Conservation (phyloP, 352 stramenopile genomes). For the Pythium phragmiticola region DNA sequence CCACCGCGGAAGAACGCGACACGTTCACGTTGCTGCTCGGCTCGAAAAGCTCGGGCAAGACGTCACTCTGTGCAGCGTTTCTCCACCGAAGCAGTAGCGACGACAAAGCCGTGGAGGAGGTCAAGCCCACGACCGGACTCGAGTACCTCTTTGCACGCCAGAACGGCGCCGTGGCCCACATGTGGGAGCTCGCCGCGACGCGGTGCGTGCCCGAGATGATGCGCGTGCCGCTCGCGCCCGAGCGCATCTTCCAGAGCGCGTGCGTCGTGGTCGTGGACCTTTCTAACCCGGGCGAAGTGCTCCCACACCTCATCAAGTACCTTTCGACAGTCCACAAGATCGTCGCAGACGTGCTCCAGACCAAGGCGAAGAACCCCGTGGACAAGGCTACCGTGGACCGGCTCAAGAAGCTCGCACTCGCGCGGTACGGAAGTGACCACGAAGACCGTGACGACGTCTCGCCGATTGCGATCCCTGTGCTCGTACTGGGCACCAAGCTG, state of each 20-base stretch:
- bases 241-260: conserved; percentile 70
- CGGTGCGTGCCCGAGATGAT: conserved; percentile 86
- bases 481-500: conserved; percentile 90
- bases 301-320: conserved; percentile 82
- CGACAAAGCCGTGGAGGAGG: conserved; percentile 50
- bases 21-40: conserved; percentile 74
- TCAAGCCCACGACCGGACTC: conserved; percentile 90
- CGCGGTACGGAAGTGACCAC: conserved; percentile 57
- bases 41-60: conserved; percentile 75
- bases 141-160: conserved; percentile 89
- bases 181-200: conserved; percentile 89
- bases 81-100: conserved; percentile 56
- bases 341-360: conserved; percentile 54
- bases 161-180: conserved; percentile 80
- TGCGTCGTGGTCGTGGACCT: conserved; percentile 87
- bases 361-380: conserved; percentile 65
- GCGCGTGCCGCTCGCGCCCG: conserved; percentile 71
- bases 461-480: conserved; percentile 68
- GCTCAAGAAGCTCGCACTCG: conserved; percentile 48
- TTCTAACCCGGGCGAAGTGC: conserved; percentile 70
- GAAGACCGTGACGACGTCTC: conserved; percentile 74
- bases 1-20: conserved; percentile 50
- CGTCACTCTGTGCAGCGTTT: conserved; percentile 68
- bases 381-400: conserved; percentile 58
- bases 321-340: conserved; percentile 52